phyloP scores from a whole-genome alignment of 2,329 filamentous ascomycete genomes.

The Fusarium stilboides region DNA sequence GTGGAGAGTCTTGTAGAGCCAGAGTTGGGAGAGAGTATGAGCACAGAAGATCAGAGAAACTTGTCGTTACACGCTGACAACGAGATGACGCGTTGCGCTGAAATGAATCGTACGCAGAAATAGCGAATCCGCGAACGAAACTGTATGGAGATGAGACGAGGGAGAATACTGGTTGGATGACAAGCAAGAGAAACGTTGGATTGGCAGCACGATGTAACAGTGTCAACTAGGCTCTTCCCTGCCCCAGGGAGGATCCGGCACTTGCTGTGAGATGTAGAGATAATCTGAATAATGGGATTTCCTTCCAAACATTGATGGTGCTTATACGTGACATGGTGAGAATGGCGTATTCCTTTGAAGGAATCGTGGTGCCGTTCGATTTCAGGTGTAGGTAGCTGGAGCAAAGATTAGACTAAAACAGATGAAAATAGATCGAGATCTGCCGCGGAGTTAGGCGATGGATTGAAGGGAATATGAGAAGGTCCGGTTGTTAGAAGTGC shows the following conservation, averaged over 20 bases:
- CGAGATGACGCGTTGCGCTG: conserved; percentile 39
- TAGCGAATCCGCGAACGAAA: conserved; percentile 40
- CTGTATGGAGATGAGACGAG: conserved; percentile 44
- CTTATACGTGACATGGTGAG: conserved; percentile 1
- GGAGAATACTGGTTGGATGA: conserved; percentile 31
- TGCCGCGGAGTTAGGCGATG: conserved; percentile 5
- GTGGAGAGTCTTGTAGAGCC: conserved; percentile 13
- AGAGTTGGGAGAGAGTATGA: background rate
- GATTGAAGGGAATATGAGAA: conserved; percentile 18
- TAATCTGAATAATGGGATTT: conserved; percentile 23
- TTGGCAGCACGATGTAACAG: conserved; percentile 42
- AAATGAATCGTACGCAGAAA: conserved; percentile 26
- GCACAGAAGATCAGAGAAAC: conserved; percentile 10
- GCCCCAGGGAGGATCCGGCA: conserved; percentile 42
- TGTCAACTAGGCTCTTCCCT: conserved; percentile 40
- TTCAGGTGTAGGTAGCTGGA: conserved; percentile 18
- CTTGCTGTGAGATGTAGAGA: conserved; percentile 29
- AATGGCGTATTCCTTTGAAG: conserved; percentile 1
- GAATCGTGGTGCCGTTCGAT: conserved; percentile 28
- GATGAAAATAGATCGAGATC: conserved; percentile 33
- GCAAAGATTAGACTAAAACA: conserved; percentile 7
- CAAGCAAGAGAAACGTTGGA: conserved; percentile 26
- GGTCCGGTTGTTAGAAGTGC: conserved; percentile 21
- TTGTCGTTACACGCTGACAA: conserved; percentile 33
- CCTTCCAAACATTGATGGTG: background rate